phyloP scores from a whole-genome alignment of 805 yeast species.

The Lipomyces yamanashiensis region DNA sequence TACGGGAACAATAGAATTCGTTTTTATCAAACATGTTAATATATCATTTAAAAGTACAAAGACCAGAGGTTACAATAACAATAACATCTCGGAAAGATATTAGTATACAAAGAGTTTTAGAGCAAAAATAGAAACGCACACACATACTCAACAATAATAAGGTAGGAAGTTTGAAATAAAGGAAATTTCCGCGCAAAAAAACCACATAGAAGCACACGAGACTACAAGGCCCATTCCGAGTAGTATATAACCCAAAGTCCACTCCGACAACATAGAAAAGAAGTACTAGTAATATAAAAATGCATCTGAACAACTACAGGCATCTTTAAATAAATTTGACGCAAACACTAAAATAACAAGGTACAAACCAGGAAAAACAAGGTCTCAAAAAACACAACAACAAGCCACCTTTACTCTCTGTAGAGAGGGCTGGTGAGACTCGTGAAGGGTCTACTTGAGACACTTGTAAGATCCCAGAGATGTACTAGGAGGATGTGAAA shows the following conservation, averaged over 20 bases:
- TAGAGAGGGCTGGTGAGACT: too few relatives aligned
- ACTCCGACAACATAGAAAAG: conserved; percentile 13
- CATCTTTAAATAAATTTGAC: conserved; percentile 1
- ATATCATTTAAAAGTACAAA: conserved; percentile 10
- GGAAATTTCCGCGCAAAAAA: conserved; percentile 9
- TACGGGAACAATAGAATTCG: background rate
- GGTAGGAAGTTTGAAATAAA: conserved; percentile 1
- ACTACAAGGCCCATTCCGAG: conserved; percentile 13
- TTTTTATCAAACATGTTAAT: background rate
- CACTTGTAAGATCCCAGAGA: too few relatives aligned
- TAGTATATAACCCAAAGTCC: conserved; percentile 9
- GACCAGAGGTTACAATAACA: conserved; percentile 13
- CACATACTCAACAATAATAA: conserved; percentile 6
- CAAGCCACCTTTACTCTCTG: background rate
- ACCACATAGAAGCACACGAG: conserved; percentile 8
- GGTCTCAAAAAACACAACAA: background rate
- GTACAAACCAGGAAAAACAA: background rate
- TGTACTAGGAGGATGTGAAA: too few relatives aligned
- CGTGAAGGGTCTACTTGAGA: too few relatives aligned
- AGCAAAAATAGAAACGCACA: conserved; percentile 2
- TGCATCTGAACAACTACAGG: conserved; percentile 18
- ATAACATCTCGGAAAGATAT: conserved; percentile 6
- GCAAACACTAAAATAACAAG: conserved; percentile 10
- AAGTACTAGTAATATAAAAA: conserved; percentile 26
- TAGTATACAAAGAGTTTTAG: background rate